A percentile compares a stretch with the other conserved stretches of the same genome.
Evolutionary conservation across 805 yeast species (phyloP).

Genomic region (Lachancea dasiensis): DNA sequence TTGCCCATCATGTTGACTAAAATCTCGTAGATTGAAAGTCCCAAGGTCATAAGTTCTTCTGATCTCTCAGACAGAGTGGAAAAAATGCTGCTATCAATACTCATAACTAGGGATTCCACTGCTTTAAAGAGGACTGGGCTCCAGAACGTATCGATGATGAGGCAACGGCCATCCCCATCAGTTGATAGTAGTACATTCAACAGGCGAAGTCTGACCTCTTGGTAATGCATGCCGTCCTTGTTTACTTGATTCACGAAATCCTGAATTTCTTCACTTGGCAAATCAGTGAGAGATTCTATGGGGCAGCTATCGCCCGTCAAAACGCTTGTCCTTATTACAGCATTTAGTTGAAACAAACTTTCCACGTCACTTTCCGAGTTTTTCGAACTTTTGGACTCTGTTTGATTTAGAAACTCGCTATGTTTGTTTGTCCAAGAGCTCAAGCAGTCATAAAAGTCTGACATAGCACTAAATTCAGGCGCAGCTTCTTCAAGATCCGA

Average conservation of each 20-base stretch:
- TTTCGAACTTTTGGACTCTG: constrained; percentile 12
- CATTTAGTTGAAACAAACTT: constrained; percentile 23
- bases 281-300: constrained; percentile 13
- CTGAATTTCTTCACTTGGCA: constrained; percentile 14
- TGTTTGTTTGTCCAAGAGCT: constrained; percentile 34
- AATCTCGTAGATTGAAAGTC: constrained; percentile 40
- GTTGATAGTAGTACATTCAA: constrained; percentile 22
- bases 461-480: constrained; percentile 9
- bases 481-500: constrained; percentile 4
- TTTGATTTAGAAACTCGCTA: constrained; percentile 27
- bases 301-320: constrained; percentile 19
- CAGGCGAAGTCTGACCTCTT: constrained; percentile 34
- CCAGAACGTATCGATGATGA: constrained; percentile 38
- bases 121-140: constrained; percentile 31
- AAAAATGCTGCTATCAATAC: constrained; percentile 25
- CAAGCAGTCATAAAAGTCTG: constrained; percentile 33
- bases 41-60: constrained; percentile 14
- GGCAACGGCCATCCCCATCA: constrained; percentile 11
- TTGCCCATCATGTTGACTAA: constrained; percentile 39
- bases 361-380: constrained; percentile 12
- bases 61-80: constrained; percentile 15
- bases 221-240: constrained; percentile 30
- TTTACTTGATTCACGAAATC: constrained; percentile 28
- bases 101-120: constrained; percentile 30
- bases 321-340: constrained; percentile 30